Conservation (phyloP, 108 stramenopile genomes). For the Cyclostephanos invisitatus region DNA sequence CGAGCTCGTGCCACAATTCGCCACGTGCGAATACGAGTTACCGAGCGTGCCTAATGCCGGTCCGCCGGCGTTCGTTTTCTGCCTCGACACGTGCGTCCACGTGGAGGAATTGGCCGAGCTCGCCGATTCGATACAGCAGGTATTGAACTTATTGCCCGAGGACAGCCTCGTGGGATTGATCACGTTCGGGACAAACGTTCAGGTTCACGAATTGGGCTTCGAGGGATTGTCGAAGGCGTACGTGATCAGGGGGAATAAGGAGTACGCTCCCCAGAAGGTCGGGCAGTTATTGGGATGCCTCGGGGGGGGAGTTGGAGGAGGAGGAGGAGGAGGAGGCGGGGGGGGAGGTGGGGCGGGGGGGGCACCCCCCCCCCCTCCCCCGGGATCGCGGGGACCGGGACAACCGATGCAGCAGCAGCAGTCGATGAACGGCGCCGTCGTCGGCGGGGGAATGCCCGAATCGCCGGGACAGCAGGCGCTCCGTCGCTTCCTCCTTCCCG, state of each 20-base stretch:
- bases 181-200: constrained; percentile 97
- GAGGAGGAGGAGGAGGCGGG: constrained; percentile 1
- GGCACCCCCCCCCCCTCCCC: constrained; percentile 47
- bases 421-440: constrained; percentile 15
- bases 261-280: constrained; percentile 82
- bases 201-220: constrained; percentile 97
- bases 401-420: constrained; percentile 44
- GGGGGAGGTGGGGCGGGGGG: constrained; percentile 11
- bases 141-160: constrained; percentile 94
- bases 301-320: not conserved
- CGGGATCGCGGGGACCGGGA: constrained; percentile 11
- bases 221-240: constrained; percentile 90
- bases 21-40: constrained; percentile 97
- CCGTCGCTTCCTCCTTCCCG: constrained; percentile 91
- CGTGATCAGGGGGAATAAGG: constrained; percentile 92
- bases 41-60: constrained; percentile 82
- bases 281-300: constrained; percentile 85
- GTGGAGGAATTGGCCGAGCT: constrained; percentile 94
- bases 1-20: constrained; percentile 98
- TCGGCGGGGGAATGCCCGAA: constrained; percentile 13
- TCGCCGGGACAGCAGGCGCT: constrained; percentile 74
- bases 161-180: constrained; percentile 95
- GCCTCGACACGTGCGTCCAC: constrained; percentile 93
- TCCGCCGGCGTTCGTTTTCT: constrained; percentile 96
- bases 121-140: constrained; percentile 92